These are phyloP conservation scores for Phialophora tarda DNA, from an alignment of 2,329 filamentous ascomycete genomes.

Conservation along the genomic window DNA sequence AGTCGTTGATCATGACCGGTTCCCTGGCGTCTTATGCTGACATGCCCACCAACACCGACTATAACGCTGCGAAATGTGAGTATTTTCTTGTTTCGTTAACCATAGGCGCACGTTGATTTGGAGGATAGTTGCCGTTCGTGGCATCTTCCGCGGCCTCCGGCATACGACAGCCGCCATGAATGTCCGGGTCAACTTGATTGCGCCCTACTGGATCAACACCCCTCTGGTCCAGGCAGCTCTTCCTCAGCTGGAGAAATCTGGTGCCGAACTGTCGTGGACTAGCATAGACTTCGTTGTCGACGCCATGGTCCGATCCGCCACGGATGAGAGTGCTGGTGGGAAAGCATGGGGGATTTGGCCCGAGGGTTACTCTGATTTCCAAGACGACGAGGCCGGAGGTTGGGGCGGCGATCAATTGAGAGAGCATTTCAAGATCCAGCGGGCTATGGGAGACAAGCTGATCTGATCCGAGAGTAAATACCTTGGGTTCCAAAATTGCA, in stretches of 20 bases:
- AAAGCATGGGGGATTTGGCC: slow-evolving; percentile 14
- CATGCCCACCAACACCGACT: slow-evolving; percentile 15
- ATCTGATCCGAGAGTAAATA: slow-evolving; percentile 1
- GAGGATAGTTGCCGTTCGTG: slow-evolving; percentile 28
- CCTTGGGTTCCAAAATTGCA: background rate
- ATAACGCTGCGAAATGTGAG: slow-evolving; percentile 23
- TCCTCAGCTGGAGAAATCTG: background rate
- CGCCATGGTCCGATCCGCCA: slow-evolving; percentile 15
- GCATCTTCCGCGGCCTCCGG: slow-evolving; percentile 30
- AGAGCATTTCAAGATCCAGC: slow-evolving; percentile 13
- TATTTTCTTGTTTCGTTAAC: background rate
- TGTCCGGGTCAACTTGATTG: slow-evolving; percentile 17
- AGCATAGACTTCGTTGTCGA: slow-evolving; percentile 22
- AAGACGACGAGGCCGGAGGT: slow-evolving; percentile 13
- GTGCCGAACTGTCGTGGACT: slow-evolving; percentile 4
- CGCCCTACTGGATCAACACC: slow-evolving; percentile 21
- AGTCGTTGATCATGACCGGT: slow-evolving; percentile 3
- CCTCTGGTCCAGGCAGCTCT: slow-evolving; percentile 8
- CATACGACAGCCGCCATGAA: slow-evolving; percentile 16
- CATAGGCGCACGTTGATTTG: background rate
- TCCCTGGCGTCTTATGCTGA: slow-evolving; percentile 19
- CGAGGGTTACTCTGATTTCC: slow-evolving; percentile 11
- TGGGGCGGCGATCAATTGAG: slow-evolving; percentile 10
- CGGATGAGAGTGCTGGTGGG: slow-evolving; percentile 16
- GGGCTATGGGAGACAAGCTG: background rate